phyloP scores from a whole-genome alignment of 2,329 filamentous ascomycete genomes.

The Claviceps sp. region DNA sequence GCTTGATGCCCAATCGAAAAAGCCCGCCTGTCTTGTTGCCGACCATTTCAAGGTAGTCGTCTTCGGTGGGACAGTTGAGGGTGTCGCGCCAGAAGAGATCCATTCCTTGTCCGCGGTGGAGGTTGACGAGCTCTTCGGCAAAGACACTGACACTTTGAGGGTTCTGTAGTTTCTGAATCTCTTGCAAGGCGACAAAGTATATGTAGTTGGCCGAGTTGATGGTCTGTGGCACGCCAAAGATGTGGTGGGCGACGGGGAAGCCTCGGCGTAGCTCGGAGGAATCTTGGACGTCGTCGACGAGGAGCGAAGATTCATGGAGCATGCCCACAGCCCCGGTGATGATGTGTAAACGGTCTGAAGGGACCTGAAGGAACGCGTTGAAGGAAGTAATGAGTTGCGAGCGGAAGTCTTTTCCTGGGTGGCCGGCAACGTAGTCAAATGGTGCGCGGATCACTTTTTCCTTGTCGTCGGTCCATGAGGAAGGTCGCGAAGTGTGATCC shows the following conservation, averaged over 20 bases:
- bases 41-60: slow-evolving; percentile 91
- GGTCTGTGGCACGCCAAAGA: slow-evolving; percentile 77
- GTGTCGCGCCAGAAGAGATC: slow-evolving; percentile 84
- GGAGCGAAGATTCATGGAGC: slow-evolving; percentile 72
- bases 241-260: slow-evolving; percentile 68
- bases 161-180: slow-evolving; percentile 59
- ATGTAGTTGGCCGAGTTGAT: slow-evolving; percentile 88
- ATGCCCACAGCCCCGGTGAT: slow-evolving; percentile 73
- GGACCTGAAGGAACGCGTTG: slow-evolving; percentile 68
- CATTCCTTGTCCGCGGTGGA: slow-evolving; percentile 82
- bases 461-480: slow-evolving; percentile 58
- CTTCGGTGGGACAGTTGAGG: slow-evolving; percentile 69
- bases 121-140: slow-evolving; percentile 69
- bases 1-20: slow-evolving; percentile 71
- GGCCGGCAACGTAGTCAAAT: slow-evolving; percentile 65
- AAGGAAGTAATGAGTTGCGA: slow-evolving; percentile 69
- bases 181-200: slow-evolving; percentile 68
- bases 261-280: slow-evolving; percentile 63
- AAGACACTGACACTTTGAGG: slow-evolving; percentile 56
- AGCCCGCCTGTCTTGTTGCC: slow-evolving; percentile 81
- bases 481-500: slow-evolving; percentile 31
- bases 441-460: slow-evolving; percentile 66
- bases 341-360: slow-evolving; percentile 51
- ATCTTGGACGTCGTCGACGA: slow-evolving; percentile 84
- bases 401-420: slow-evolving; percentile 77